Evolutionary conservation across 192 early-diverging fungal species (phyloP).

Genomic region (Ambispora gerdemannii): DNA sequence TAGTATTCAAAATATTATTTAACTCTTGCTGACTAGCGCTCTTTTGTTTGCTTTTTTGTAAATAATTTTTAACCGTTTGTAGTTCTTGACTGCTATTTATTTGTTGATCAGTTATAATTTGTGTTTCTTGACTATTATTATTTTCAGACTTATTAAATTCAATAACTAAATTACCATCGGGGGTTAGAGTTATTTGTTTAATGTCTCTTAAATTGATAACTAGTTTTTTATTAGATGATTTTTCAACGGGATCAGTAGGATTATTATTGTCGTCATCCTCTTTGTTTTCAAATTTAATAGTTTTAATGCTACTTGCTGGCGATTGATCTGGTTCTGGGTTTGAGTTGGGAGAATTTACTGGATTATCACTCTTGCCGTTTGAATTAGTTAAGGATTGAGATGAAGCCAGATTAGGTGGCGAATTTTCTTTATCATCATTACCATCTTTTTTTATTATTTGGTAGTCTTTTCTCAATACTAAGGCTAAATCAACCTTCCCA

Average conservation of each 20-base stretch:
- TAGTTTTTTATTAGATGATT: not conserved
- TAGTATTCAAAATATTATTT: slow-evolving; percentile 2
- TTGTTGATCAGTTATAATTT: not conserved
- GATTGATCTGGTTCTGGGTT: not conserved
- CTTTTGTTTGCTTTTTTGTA: not conserved
- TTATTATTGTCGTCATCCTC: not conserved
- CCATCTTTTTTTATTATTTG: not conserved
- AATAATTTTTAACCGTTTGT: slow-evolving; percentile 14
- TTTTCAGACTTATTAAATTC: slow-evolving; percentile 4
- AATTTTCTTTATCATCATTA: slow-evolving; percentile 14
- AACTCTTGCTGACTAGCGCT: not conserved
- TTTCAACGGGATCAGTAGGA: not conserved
- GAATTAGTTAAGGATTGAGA: not conserved
- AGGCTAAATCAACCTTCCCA: not conserved
- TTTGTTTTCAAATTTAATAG: slow-evolving; percentile 11
- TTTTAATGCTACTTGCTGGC: not conserved
- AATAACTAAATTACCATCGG: not conserved
- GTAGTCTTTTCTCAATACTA: not conserved
- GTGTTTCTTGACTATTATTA: too few relatives aligned
- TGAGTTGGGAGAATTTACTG: too few relatives aligned
- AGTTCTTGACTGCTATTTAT: slow-evolving; percentile 9
- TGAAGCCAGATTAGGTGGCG: slow-evolving; percentile 7
- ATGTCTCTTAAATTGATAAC: slow-evolving; percentile 1
- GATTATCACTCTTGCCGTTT: slow-evolving; percentile 6
- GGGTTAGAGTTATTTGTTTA: slow-evolving; percentile 2